These are phyloP conservation scores for Zymoseptoria brevis DNA, from an alignment of 2,329 filamentous ascomycete species.

Conservation along the genomic window DNA sequence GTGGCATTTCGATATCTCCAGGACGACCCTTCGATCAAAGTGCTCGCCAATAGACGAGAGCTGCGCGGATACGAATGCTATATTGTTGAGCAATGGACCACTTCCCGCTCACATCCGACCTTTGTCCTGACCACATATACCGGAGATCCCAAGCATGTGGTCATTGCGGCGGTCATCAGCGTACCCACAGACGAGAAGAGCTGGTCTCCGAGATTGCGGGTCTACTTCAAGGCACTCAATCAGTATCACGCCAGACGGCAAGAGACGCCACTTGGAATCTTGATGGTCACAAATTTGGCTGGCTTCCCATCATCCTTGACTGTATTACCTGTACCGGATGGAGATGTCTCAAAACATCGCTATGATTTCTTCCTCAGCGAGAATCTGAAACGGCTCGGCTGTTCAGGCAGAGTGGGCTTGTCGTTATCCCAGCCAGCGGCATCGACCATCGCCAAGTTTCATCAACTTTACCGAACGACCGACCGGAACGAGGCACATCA, in stretches of 20 bases:
- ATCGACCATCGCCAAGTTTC: conserved; percentile 83
- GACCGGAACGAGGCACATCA: conserved; percentile 71
- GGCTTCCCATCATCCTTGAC: conserved; percentile 86
- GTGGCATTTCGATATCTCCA: conserved; percentile 70
- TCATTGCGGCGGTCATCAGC: conserved; percentile 72
- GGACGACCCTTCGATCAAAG: conserved; percentile 67
- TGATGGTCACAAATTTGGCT: conserved; percentile 92
- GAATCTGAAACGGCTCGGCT: conserved; percentile 83
- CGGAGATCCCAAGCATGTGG: conserved; percentile 68
- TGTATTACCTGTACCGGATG: conserved; percentile 82
- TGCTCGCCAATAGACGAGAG: conserved; percentile 62
- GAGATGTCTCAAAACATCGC: conserved; percentile 71
- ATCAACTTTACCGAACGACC: conserved; percentile 80
- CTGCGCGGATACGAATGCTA: conserved; percentile 87
- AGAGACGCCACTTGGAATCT: conserved; percentile 70
- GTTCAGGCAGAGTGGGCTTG: conserved; percentile 80
- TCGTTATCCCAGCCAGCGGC: conserved; percentile 68
- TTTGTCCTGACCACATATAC: conserved; percentile 91
- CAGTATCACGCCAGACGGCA: conserved; percentile 78
- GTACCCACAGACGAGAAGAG: conserved; percentile 70
- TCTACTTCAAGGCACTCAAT: conserved; percentile 80
- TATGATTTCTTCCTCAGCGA: conserved; percentile 90
- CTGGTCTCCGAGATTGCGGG: conserved; percentile 70
- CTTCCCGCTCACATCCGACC: conserved; percentile 81
- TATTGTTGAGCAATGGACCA: conserved; percentile 95